Evolutionary conservation across 2,329 filamentous ascomycete genomes (phyloP).

Genomic region (Curvularia verruculosa): DNA sequence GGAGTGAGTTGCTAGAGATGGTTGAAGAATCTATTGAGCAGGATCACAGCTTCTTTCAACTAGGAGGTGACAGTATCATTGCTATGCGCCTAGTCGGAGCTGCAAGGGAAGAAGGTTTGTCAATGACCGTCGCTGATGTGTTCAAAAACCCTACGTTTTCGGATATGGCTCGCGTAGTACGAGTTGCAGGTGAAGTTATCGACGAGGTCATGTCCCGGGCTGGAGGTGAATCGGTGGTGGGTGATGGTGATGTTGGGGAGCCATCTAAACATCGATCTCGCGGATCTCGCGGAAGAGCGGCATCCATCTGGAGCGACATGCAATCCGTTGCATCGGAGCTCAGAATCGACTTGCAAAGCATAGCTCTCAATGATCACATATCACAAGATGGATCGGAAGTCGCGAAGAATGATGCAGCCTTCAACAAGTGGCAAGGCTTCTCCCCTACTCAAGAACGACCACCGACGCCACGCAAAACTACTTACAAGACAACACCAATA

Average conservation of each 20-base stretch:
- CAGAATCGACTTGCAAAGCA: slow-evolving; percentile 20
- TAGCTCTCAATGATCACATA: slow-evolving; percentile 13
- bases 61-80: slow-evolving; percentile 44
- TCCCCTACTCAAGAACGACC: slow-evolving; percentile 10
- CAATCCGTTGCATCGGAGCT: slow-evolving; percentile 41
- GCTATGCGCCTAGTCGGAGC: slow-evolving; percentile 45
- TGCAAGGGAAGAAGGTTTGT: slow-evolving; percentile 41
- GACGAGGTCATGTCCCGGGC: slow-evolving; percentile 45
- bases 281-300: slow-evolving; percentile 26
- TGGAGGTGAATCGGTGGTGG: slow-evolving; percentile 25
- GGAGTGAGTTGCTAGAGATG: slow-evolving; percentile 43
- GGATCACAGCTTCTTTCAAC: slow-evolving; percentile 44
- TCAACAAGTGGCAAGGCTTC: slow-evolving; percentile 39
- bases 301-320: slow-evolving; percentile 38
- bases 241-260: slow-evolving; percentile 7
- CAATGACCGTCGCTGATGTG: slow-evolving; percentile 45
- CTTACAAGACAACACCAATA: slow-evolving; percentile 24
- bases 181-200: slow-evolving; percentile 43
- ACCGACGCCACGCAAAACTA: slow-evolving; percentile 19
- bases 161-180: slow-evolving; percentile 43
- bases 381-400: slow-evolving; percentile 14
- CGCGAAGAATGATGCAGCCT: slow-evolving; percentile 22
- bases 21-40: slow-evolving; percentile 42
- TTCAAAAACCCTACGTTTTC: slow-evolving; percentile 45
- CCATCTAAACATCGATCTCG: slow-evolving; percentile 6